Conservation (phyloP, 2,329 filamentous ascomycete species). For the Gaeumannomyces tritici region DNA sequence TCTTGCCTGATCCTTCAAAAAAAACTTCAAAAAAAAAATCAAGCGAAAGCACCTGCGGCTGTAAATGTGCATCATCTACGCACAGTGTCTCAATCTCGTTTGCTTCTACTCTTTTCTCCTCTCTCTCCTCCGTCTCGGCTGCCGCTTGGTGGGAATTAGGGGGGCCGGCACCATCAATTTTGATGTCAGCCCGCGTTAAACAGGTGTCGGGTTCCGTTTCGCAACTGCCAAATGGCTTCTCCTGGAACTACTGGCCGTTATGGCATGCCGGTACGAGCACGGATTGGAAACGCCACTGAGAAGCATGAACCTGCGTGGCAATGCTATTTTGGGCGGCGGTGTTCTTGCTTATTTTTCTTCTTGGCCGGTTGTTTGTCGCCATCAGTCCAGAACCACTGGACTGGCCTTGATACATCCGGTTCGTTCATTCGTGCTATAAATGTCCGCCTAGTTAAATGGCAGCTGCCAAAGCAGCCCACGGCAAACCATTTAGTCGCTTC, state of each 20-base stretch:
- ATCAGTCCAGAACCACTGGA: too few relatives aligned
- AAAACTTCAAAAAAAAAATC: not conserved
- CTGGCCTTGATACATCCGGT: not conserved
- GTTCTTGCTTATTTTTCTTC: not conserved
- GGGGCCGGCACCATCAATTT: not conserved
- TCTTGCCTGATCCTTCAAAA: not conserved
- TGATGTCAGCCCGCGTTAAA: not conserved
- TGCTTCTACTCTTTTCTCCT: too few relatives aligned
- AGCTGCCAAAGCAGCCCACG: not conserved
- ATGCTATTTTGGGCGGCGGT: not conserved
- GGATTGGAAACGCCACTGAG: not conserved
- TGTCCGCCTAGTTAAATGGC: not conserved
- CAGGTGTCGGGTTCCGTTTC: not conserved
- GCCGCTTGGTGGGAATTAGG: not conserved
- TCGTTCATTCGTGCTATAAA: not conserved
- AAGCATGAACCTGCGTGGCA: not conserved
- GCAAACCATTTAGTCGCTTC: not conserved
- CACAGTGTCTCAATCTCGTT: too few relatives aligned
- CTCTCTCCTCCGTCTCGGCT: not conserved
- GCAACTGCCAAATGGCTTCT: not conserved
- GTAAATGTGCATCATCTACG: not conserved
- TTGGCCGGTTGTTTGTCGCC: not conserved
- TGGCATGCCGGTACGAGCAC: not conserved
- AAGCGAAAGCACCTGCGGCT: not conserved
- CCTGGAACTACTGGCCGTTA: not conserved